These are phyloP conservation scores for Fusarium falciforme DNA, from an alignment of 2,329 filamentous ascomycete species.

Conservation along the genomic window DNA sequence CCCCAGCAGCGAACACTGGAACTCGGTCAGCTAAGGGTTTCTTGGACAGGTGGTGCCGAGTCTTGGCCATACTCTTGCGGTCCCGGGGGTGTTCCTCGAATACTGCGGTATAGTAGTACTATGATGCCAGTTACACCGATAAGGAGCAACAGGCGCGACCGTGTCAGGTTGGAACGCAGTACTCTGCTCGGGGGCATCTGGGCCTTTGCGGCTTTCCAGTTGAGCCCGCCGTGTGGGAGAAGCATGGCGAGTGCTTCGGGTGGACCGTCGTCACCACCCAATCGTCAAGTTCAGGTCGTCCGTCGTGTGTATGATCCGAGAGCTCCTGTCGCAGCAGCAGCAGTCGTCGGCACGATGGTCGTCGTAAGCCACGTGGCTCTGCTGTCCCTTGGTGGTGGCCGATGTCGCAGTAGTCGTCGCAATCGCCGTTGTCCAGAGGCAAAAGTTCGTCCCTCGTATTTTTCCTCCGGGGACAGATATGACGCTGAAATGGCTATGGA, in stretches of 20 bases:
- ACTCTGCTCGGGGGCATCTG: conserved; percentile 82
- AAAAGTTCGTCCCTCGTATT: neutral
- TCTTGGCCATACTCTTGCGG: conserved; percentile 81
- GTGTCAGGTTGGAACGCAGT: conserved; percentile 76
- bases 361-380: conserved; percentile 21
- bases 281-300: conserved; percentile 9
- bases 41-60: conserved; percentile 37
- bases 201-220: conserved; percentile 90
- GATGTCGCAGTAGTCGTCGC: conserved; percentile 13
- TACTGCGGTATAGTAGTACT: conserved; percentile 87
- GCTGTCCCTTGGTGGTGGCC: conserved; percentile 1
- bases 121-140: conserved; percentile 77
- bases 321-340: conserved; percentile 7
- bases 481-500: conserved; percentile 20
- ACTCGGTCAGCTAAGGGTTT: conserved; percentile 24
- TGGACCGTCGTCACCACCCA: conserved; percentile 31
- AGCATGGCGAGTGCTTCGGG: conserved; percentile 72
- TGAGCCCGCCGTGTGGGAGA: conserved; percentile 86
- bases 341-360: conserved; percentile 8
- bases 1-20: conserved; percentile 96
- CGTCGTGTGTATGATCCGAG: conserved; percentile 21
- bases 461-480: conserved; percentile 18
- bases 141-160: conserved; percentile 81
- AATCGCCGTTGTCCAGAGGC: conserved; percentile 1
- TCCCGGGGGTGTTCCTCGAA: conserved; percentile 82